Percentiles rank a stretch among this genome's conserved stretches.
phyloP scores from a whole-genome alignment of 305 asterid species.

The Fraxinus latifolia region DNA sequence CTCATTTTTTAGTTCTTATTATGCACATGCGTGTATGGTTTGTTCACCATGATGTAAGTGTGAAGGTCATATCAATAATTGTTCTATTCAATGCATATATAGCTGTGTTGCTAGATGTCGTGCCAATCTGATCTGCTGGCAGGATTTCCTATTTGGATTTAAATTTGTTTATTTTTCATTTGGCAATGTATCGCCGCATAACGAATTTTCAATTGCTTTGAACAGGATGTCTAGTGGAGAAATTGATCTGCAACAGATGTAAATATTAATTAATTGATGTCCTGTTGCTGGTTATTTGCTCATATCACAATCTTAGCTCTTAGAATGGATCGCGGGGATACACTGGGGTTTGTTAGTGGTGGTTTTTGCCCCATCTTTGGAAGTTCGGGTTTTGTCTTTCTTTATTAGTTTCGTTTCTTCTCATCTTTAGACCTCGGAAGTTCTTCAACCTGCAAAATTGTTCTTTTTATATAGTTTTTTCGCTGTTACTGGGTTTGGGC shows the following conservation, averaged over 20 bases:
- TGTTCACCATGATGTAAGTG: neutral
- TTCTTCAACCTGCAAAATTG: slow-evolving; percentile 19
- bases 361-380: slow-evolving; percentile 33
- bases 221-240: slow-evolving; percentile 37
- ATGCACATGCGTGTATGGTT: neutral
- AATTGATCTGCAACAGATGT: neutral
- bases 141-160: neutral
- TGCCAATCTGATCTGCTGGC: neutral
- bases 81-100: neutral
- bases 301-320: slow-evolving; percentile 8
- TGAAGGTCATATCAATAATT: neutral
- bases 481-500: slow-evolving; percentile 21
- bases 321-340: slow-evolving; percentile 60
- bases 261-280: slow-evolving; percentile 15
- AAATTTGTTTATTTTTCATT: neutral
- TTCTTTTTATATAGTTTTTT: slow-evolving; percentile 5
- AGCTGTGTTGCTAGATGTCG: neutral
- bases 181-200: neutral
- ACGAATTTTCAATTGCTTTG: slow-evolving; percentile 20
- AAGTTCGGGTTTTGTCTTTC: slow-evolving; percentile 14
- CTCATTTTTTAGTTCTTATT: neutral
- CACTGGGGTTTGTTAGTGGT: slow-evolving; percentile 66
- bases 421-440: slow-evolving; percentile 19
- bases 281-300: slow-evolving; percentile 29
- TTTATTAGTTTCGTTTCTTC: slow-evolving; percentile 9